Evolutionary conservation across 768 basidiomycete species (phyloP), one percentile per base, ranked within the genome.

Genomic region (Lactarius deliciosus): DNA sequence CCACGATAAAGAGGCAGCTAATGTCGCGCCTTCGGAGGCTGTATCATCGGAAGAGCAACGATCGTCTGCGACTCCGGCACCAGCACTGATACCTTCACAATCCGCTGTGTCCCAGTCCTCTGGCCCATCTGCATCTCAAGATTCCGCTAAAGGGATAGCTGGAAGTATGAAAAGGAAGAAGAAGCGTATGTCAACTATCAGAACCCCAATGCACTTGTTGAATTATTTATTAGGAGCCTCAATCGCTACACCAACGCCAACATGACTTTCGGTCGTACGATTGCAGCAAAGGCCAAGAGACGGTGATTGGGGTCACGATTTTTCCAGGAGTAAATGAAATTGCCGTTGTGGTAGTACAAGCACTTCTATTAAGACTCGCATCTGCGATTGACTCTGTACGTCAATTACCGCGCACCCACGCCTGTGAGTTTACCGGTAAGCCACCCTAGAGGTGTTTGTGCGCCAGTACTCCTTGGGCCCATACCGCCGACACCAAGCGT

Each of bases 371-470:
- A 38, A 47, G 34, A 66, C 47, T 20, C 22, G 28, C 57, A 32
- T 61, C 2, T 41, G 18, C 34, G 13, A 61, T 40, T 15, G 28
- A 10, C 18, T 22, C n/a, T n/a, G 45, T 22, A 56, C 10, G 57
- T 32, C 25, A 13, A 57, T 70, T 71, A 81, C 60, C 83, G 76
- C 57, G 86, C 81, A 63, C 87, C 82, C 43, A 82, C 86, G 43
- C 89, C 89, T 7, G 88, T 83, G 64, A 93, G 75, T 75, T 85
- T 91, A 53, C 83, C 87, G 25, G 92, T 88, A 60, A 94, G 75
- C 92, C 92, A 94, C 8, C 86, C 89, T 2, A 94, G 77, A 9
- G 91, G 91, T 45, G 88, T 87, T 71, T 86, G 89, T 64, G 90
- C 72, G 62, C 82, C 82, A 59, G 82, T 77, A 55, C 83, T 83